Evolutionary conservation across 1,139 yeast species (phyloP).

Genomic region (Protomyces gravidus): DNA sequence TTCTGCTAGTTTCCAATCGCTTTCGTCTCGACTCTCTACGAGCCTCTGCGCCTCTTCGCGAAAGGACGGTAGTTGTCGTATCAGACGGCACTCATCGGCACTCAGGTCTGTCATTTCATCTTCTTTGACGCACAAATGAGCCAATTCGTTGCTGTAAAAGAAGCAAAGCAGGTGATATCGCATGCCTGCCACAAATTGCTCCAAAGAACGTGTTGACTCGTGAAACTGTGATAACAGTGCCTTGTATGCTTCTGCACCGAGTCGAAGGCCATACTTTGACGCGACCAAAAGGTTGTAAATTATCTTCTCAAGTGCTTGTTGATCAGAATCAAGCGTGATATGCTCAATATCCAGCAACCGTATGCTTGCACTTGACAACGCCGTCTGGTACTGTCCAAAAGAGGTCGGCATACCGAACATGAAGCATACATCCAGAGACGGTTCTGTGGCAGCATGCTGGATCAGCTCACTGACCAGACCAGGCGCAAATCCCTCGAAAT

Average conservation of each 20-base stretch:
- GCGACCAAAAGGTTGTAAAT: not conserved
- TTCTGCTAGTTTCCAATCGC: not conserved
- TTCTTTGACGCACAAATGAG: not conserved
- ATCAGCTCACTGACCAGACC: slow-evolving; percentile 5
- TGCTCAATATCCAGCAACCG: not conserved
- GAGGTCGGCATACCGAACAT: slow-evolving; percentile 14
- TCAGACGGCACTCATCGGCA: not conserved
- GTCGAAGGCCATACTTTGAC: slow-evolving; percentile 1
- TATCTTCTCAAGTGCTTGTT: slow-evolving; percentile 10
- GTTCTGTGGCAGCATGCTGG: not conserved
- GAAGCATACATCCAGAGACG: slow-evolving; percentile 1
- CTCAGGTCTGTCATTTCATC: not conserved
- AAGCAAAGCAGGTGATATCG: slow-evolving; percentile 3
- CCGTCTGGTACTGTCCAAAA: slow-evolving; percentile 5
- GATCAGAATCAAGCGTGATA: slow-evolving; percentile 1
- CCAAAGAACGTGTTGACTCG: slow-evolving; percentile 10
- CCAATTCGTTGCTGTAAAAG: slow-evolving; percentile 7
- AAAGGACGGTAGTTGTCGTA: slow-evolving; percentile 21
- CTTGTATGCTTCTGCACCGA: slow-evolving; percentile 8
- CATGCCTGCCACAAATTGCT: slow-evolving; percentile 6
- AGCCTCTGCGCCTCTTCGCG: not conserved
- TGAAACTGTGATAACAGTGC: slow-evolving; percentile 9
- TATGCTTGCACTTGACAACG: slow-evolving; percentile 1
- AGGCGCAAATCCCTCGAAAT: slow-evolving; percentile 3
- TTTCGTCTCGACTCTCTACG: not conserved